Base-by-base conservation (phyloP, 1,139 yeast genomes). In the Yamadazyma siamensis region DNA sequence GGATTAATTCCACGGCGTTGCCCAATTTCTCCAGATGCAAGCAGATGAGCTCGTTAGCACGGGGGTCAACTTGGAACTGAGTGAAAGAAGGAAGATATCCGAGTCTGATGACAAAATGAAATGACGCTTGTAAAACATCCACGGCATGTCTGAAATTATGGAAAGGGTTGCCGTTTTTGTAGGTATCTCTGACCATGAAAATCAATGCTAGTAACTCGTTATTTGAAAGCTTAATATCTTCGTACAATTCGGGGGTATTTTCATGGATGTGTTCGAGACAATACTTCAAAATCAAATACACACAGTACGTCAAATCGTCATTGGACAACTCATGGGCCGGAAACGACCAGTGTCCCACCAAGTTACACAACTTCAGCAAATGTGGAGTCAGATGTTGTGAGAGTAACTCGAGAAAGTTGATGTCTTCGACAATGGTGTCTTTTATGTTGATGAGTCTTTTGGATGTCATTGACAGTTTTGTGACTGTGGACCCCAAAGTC, bases 141-240 rank as follows among this genome's bases (percentile, higher is more conserved):
- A 87, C 85, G 0, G 96, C 96, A 59, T 91, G 98, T 44, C 95
- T 76, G 53, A 88, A 91, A 59, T 89, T 89, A 61, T 91, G 98
- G 63, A 89, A 91, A 6, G 91, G 87, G 51, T 89, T 88, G 3
- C 87, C 87, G 44, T 77, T 76, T 49, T 83, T 80, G 54, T 91
- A 91, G 26, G 85, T 75, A 47, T 84, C 84, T 41, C 95, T 73
- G 5, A 81, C 71, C 50, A 75, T 70, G 42, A 77, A 74, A 17
- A 83, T 60, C 41, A 85, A 68, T n/a, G 71, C 71, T 29, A 77
- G 54, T 15, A 83, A 57, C 36, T 67, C 69, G 44, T 71, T 71
- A 15, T 31, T 21, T 20, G 65, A 60, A 11, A 61, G 33, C 3
- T 52, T 41, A 17, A 54, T 35, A 50, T 50, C 8, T 13, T 46